Evolutionary conservation across 139 green algal genomes (phyloP).

Genomic region (Micractinium sp.): DNA sequence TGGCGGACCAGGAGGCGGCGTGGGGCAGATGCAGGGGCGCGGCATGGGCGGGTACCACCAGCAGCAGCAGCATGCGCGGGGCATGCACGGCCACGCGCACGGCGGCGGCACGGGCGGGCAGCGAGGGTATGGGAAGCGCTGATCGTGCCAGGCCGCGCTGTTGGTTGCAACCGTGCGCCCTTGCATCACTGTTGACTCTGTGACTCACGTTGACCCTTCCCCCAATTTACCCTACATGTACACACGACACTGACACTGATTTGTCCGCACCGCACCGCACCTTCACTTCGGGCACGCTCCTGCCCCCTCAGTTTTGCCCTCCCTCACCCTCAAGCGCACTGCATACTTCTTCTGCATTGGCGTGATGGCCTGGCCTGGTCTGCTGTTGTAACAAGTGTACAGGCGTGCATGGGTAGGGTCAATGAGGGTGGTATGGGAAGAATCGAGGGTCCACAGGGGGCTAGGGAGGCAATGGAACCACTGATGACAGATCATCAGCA

Average conservation of each 20-base stretch:
- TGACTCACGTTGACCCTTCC: background rate
- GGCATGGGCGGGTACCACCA: conserved; percentile 5
- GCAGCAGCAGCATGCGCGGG: conserved; percentile 14
- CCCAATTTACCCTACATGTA: background rate
- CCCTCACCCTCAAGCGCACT: too few species aligned
- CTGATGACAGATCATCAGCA: too few species aligned
- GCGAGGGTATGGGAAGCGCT: background rate
- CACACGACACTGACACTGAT: too few species aligned
- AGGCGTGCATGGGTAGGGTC: too few species aligned
- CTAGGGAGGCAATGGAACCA: too few species aligned
- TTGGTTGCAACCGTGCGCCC: too few species aligned
- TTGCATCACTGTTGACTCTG: too few species aligned
- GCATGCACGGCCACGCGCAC: background rate
- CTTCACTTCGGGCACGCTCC: background rate
- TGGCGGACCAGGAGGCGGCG: background rate
- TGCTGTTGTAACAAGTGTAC: too few species aligned
- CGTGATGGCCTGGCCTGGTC: too few species aligned
- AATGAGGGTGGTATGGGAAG: too few species aligned
- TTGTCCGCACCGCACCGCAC: background rate
- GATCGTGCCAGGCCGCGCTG: background rate
- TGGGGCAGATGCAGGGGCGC: background rate
- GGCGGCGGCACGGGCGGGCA: background rate
- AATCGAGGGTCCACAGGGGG: too few species aligned
- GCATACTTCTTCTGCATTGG: too few species aligned
- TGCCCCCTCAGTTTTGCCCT: background rate